These are phyloP conservation scores for Bonia amplexicaulis DNA, from an alignment of 176 grass and related monocot species.

Conservation along the genomic window DNA sequence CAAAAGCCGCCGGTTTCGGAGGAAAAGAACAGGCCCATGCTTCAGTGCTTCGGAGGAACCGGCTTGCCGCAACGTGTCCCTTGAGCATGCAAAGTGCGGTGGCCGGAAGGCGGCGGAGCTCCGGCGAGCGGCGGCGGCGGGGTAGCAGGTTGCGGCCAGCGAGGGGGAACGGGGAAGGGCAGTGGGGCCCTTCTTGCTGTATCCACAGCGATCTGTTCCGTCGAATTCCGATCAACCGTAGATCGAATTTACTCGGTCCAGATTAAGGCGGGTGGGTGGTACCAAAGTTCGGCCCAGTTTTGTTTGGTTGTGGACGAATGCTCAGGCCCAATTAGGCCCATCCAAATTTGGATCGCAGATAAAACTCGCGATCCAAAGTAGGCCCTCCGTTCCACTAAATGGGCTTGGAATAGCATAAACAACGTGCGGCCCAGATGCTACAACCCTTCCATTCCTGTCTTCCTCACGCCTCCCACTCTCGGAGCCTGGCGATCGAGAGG, in stretches of 20 bases:
- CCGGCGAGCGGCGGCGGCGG: not conserved
- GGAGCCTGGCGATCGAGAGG: not conserved
- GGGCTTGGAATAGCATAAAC: not conserved
- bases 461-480: conserved; percentile 4
- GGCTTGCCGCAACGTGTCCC: not conserved
- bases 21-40: too few relatives aligned
- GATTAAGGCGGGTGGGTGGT: not conserved
- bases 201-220: not conserved
- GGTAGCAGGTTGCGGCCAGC: not conserved
- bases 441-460: not conserved
- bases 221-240: not conserved
- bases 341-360: not conserved
- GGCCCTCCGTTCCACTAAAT: not conserved
- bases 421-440: too few relatives aligned
- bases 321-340: not conserved
- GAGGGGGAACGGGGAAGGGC: too few relatives aligned
- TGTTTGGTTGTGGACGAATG: not conserved
- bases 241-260: not conserved
- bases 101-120: not conserved
- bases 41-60: not conserved
- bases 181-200: not conserved
- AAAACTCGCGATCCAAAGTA: not conserved
- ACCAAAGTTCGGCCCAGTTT: not conserved
- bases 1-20: too few relatives aligned
- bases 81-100: not conserved